Base-by-base conservation (phyloP, 1,284 basidiomycete species). In the Ustilago hordei region DNA sequence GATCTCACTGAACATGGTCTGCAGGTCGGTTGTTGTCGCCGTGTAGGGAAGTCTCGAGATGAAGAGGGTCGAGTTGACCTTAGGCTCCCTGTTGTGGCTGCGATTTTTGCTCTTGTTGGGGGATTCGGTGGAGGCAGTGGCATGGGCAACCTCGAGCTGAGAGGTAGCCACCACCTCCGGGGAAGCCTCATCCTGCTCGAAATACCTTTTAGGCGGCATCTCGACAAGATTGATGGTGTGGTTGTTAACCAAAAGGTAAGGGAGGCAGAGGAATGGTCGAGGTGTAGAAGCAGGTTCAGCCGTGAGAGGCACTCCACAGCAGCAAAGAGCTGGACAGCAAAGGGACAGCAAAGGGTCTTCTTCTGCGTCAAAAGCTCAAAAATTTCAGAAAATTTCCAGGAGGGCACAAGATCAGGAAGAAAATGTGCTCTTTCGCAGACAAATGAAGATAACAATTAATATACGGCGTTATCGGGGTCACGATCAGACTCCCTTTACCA, bases 1-100 rank as follows among this genome's bases (percentile, higher is more conserved):
- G 73, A 98, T 91, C 85, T 95, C 94, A 15, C 95, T 98, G 88
- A 98, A 98, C 56, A 95, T 90, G 0, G 95, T 95, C 82, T 93
- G 90, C 41, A 99, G 88, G 87, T 98, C 95, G 64, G 91, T 92
- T 3, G 93, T 93, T 7, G 95, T 98, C 53, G 93, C 94, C 32
- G 91, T 91, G 84, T 94, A 95, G 1, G 95, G 94, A 19, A 98
- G 87, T 32, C 87, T 87, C 8, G 88, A 88, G 41, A 87, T 80
- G 66, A 87, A 87, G 34, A 88, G 81, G 13, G 87, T 88, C 7
- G 86, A 60, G 41, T 72, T 75, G 60, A 28, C 39, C 47, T 61
- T 63, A 55, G 45, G n/a, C 57, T 61, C 59, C 11, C 41, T 43
- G 38, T 36, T 57, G 36, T 38, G 52, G 9, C 23, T 2, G 9